Evolutionary conservation across 2,329 filamentous ascomycete genomes (phyloP).

Genomic region (Fusarium sp.): DNA sequence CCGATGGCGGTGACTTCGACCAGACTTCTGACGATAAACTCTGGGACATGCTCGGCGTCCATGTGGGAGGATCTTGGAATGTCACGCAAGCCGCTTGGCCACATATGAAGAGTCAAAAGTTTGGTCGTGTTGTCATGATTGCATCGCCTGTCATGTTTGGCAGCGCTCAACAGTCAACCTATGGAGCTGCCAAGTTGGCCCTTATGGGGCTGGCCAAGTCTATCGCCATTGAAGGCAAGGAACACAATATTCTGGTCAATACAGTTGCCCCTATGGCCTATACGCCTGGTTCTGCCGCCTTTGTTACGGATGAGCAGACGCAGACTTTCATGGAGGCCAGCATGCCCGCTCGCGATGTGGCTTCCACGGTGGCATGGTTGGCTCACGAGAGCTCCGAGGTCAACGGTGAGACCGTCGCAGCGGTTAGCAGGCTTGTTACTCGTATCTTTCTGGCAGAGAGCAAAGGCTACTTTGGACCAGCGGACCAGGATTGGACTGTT

Average conservation of each 20-base stretch:
- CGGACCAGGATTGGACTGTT: background rate
- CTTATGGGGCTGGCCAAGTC: conserved; percentile 1
- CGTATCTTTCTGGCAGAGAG: background rate
- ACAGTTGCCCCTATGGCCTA: background rate
- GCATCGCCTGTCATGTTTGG: conserved; percentile 1
- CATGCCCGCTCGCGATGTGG: background rate
- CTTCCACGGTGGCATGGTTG: background rate
- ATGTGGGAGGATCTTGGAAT: background rate
- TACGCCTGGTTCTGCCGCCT: background rate
- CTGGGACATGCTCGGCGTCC: background rate
- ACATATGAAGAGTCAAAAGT: conserved; percentile 7
- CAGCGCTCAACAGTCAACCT: conserved; percentile 2
- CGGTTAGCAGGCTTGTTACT: background rate
- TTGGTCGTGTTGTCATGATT: conserved; percentile 9
- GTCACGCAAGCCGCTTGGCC: conserved; percentile 7
- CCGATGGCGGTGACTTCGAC: background rate
- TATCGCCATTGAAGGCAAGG: background rate
- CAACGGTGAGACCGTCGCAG: background rate
- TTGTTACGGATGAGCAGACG: background rate
- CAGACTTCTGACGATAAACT: background rate
- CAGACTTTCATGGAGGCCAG: background rate
- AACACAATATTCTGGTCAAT: conserved; percentile 8
- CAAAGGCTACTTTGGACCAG: background rate
- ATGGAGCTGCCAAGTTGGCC: conserved; percentile 1
- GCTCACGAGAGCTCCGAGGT: background rate